Base-by-base conservation (phyloP, 306 rosid genomes). In the Quercus glauca region DNA sequence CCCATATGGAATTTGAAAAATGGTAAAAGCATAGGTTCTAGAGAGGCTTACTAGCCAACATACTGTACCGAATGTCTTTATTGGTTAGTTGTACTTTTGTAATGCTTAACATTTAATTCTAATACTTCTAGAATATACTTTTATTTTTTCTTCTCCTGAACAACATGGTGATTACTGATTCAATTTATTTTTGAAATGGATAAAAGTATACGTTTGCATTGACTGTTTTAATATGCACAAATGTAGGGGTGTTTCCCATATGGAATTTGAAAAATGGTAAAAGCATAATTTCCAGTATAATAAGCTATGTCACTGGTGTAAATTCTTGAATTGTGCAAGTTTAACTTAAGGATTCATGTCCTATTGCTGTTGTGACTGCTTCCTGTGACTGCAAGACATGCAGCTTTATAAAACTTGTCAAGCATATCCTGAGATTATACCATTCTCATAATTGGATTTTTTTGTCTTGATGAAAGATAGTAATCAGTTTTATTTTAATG, bases 41-140 rank as follows among this genome's bases (percentile, higher is more conserved):
- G 97, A 93, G 86, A 87, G 96, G 89, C 84, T 95, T 73, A 95
- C 99, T 8, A 98, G 98, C 23, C 99, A 95, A 73, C 80, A 85
- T 79, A 95, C 99, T 18, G 98, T 95, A 28, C 99, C 99, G n/a
- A 95, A 95, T 87, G 98, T 95, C 49, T 95, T 95, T 69, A 86
- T 95, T 51, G 99, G 99, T 95, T 33, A 78, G 88, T 67, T 69
- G 19, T 55, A 55, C 41, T 71, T 37, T 59, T 49, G 73, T 7
- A 43, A 21, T 77, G 35, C 64, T 69, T 52, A 35, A 55, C 37
- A 43, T 58, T 45, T 69, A 59, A 37, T 9, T 12, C 14, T 18
- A 45, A 20, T n/a, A 41, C 69, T 35, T 61, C 64, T 18, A 31
- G 26, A 43, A 26, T 55, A 35, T 19, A 6, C 53, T 45, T 67